phyloP scores from a whole-genome alignment of 148 eudicot species.

The Salicornia ramosissima region DNA sequence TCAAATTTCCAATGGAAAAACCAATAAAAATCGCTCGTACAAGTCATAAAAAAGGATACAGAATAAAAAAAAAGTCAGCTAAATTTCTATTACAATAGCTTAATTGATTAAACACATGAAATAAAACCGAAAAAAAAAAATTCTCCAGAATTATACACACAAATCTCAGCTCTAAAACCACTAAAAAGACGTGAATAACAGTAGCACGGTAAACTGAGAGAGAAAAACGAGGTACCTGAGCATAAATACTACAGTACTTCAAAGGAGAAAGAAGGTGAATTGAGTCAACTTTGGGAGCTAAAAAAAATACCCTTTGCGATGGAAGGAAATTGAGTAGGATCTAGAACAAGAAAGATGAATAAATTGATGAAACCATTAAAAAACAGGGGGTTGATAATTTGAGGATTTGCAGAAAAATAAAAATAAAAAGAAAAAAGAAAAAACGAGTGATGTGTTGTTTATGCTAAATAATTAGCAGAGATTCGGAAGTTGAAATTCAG shows the following conservation, averaged over 20 bases:
- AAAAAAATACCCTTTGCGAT: constrained; percentile 6
- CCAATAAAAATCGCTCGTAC: neutral
- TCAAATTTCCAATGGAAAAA: constrained; percentile 19
- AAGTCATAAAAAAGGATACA: neutral
- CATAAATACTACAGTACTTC: constrained; percentile 15
- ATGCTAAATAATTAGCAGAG: neutral
- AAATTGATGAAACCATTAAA: neutral
- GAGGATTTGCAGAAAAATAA: neutral
- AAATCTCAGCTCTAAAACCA: neutral
- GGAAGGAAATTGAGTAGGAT: neutral
- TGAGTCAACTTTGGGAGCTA: neutral
- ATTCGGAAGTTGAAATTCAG: neutral
- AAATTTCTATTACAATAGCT: no score
- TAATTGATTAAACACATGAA: neutral
- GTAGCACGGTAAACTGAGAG: neutral
- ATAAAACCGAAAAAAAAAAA: neutral
- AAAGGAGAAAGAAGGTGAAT: constrained; percentile 10
- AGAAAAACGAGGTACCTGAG: constrained; percentile 26
- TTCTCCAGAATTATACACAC: neutral
- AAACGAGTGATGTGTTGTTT: neutral
- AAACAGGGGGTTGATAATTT: constrained; percentile 13
- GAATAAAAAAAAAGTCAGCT: no score
- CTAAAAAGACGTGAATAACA: neutral
- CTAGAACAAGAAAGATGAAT: neutral
- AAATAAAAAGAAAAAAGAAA: neutral